Conservation (phyloP, 2,329 filamentous ascomycete genomes). For the Hypoxylon sp. region DNA sequence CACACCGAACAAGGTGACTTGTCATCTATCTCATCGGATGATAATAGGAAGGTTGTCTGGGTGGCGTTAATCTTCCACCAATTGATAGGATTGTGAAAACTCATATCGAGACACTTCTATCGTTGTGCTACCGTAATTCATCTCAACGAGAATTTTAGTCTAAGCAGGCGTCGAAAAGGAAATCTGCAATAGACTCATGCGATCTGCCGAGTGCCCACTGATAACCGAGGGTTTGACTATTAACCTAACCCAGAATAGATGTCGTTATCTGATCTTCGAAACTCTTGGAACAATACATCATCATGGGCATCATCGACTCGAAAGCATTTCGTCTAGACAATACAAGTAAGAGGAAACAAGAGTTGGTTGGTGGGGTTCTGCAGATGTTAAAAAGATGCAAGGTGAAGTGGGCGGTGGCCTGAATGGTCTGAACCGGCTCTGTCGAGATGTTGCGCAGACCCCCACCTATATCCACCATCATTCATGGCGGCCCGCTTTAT, state of each 20-base stretch:
- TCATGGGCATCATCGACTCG: conserved; percentile 35
- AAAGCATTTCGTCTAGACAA: conserved; percentile 4
- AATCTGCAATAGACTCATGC: neutral
- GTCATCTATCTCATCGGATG: conserved; percentile 17
- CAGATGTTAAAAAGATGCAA: conserved; percentile 26
- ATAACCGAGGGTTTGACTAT: neutral
- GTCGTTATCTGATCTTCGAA: conserved; percentile 8
- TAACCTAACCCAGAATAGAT: conserved; percentile 11
- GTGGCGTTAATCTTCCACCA: conserved; percentile 16
- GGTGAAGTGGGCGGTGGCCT: conserved; percentile 8
- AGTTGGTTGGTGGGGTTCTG: conserved; percentile 26
- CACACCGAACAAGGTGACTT: conserved; percentile 23
- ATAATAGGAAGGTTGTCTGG: conserved; percentile 2
- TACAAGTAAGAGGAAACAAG: conserved; percentile 6
- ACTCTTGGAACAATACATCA: conserved; percentile 23
- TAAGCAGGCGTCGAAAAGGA: neutral
- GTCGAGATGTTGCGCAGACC: conserved; percentile 41
- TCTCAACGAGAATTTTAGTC: neutral
- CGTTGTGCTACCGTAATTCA: conserved; percentile 15
- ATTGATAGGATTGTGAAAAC: conserved; percentile 11
- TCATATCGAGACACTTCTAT: conserved; percentile 18
- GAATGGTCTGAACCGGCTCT: neutral
- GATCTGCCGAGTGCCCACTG: conserved; percentile 9
- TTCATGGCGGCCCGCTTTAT: conserved; percentile 17
- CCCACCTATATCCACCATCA: conserved; percentile 29